Percentiles rank a stretch among this genome's conserved stretches.
These are phyloP conservation scores for Adansonia digitata DNA, from an alignment of 345 rosid species.

Conservation along the genomic window DNA sequence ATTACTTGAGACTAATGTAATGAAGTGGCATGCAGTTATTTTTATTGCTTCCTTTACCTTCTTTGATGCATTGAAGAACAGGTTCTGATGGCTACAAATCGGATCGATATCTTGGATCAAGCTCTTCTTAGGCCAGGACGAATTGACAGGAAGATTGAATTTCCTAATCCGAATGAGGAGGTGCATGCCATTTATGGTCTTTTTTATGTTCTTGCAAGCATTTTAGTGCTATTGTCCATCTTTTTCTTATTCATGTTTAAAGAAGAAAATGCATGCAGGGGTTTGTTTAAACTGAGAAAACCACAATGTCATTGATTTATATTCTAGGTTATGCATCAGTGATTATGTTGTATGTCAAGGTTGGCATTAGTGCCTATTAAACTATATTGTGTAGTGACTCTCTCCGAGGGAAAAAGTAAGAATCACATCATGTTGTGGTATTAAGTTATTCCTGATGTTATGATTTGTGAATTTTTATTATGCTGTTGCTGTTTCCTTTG, in stretches of 20 bases:
- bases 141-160: slow-evolving; percentile 95
- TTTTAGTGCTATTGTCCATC: not conserved
- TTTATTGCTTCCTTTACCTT: not conserved
- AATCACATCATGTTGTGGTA: not conserved
- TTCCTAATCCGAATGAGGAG: slow-evolving; percentile 96
- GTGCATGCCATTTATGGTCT: slow-evolving; percentile 26
- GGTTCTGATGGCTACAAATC: slow-evolving; percentile 99
- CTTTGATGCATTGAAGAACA: slow-evolving; percentile 22
- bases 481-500: not conserved
- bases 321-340: not conserved
- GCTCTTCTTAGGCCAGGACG: slow-evolving; percentile 96
- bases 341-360: not conserved
- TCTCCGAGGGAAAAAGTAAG: not conserved
- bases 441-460: not conserved
- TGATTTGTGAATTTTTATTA: not conserved
- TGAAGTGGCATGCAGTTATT: not conserved
- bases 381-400: no score
- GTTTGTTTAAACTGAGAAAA: not conserved
- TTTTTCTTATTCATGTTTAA: not conserved
- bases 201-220: not conserved
- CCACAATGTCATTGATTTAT: not conserved
- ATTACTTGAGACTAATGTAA: no score
- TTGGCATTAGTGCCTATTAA: not conserved
- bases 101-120: slow-evolving; percentile 96
- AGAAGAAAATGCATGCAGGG: not conserved